Evolutionary conservation across 2,329 filamentous ascomycete genomes (phyloP).

Genomic region (Pestalotiopsis sp.): DNA sequence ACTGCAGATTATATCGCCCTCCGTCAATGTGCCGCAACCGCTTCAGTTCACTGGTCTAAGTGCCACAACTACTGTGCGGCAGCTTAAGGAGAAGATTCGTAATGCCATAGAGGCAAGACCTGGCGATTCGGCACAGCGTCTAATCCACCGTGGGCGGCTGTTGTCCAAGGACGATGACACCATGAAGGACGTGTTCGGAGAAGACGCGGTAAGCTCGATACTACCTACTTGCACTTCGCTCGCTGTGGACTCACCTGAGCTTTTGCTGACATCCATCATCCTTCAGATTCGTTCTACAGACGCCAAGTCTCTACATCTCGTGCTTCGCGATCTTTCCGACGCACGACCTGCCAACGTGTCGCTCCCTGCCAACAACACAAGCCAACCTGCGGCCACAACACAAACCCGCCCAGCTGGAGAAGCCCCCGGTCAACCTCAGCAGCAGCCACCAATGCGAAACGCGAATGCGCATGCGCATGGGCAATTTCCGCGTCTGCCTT

Average conservation of each 20-base stretch:
- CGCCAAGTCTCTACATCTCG: conserved; percentile 33
- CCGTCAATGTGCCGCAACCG: conserved; percentile 51
- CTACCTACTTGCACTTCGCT: background rate
- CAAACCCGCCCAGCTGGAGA: conserved; percentile 21
- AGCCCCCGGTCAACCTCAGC: conserved; percentile 15
- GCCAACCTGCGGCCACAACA: conserved; percentile 13
- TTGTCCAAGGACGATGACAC: conserved; percentile 56
- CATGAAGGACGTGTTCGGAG: conserved; percentile 58
- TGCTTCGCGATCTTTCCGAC: conserved; percentile 31
- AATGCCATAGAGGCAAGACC: conserved; percentile 51
- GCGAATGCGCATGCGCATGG: background rate
- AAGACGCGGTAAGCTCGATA: conserved; percentile 46
- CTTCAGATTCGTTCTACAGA: conserved; percentile 29
- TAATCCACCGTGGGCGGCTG: conserved; percentile 63
- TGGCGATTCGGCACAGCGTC: conserved; percentile 54
- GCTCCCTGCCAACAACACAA: conserved; percentile 17
- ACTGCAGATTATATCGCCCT: conserved; percentile 62
- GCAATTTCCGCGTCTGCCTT: conserved; percentile 14
- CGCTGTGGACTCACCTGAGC: too few species aligned
- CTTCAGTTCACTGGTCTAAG: conserved; percentile 51
- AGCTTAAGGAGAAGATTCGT: conserved; percentile 61
- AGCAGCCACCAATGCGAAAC: background rate
- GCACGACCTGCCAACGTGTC: conserved; percentile 17
- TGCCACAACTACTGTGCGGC: conserved; percentile 52
- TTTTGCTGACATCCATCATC: background rate